A percentile compares a stretch with the other conserved stretches of the same genome.
Evolutionary conservation across 345 rosid genomes (phyloP).

Genomic region (thale cress (Arabidopsis thaliana)): DNA sequence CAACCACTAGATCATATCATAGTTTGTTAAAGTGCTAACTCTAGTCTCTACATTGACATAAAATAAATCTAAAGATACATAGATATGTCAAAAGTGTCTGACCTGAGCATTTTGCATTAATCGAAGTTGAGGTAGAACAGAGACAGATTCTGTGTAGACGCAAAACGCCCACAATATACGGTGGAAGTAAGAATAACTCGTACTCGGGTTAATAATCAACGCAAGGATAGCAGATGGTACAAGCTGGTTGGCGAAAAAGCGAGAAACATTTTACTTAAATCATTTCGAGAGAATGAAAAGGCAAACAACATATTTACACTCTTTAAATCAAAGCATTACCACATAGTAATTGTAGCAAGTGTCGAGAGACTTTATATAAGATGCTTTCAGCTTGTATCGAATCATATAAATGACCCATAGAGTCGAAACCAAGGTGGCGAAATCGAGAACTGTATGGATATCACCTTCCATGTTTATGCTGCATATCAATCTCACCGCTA

Average conservation of each 20-base stretch:
- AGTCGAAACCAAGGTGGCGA: constrained; percentile 61
- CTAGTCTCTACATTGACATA: not conserved
- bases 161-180: constrained; percentile 69
- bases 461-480: constrained; percentile 57
- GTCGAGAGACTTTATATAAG: constrained; percentile 71
- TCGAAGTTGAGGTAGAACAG: constrained; percentile 88
- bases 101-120: constrained; percentile 92
- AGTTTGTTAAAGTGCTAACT: not conserved
- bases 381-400: constrained; percentile 68
- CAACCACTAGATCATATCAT: constrained; percentile 10
- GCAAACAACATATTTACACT: not conserved
- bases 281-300: not conserved
- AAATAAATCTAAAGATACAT: not conserved
- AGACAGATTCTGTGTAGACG: constrained; percentile 68
- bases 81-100: constrained; percentile 14
- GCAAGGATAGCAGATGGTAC: constrained; percentile 68
- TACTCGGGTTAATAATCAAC: constrained; percentile 54
- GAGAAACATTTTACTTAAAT: not conserved
- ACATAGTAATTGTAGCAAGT: constrained; percentile 55
- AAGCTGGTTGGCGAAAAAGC: constrained; percentile 45
- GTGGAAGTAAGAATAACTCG: not conserved
- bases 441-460: constrained; percentile 70
- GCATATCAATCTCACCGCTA: constrained; percentile 58
- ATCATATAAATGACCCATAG: constrained; percentile 79
- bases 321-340: constrained; percentile 44